These are phyloP conservation scores for Xylariaceae sp. DNA, from an alignment of 2,329 filamentous ascomycete species.

Conservation along the genomic window DNA sequence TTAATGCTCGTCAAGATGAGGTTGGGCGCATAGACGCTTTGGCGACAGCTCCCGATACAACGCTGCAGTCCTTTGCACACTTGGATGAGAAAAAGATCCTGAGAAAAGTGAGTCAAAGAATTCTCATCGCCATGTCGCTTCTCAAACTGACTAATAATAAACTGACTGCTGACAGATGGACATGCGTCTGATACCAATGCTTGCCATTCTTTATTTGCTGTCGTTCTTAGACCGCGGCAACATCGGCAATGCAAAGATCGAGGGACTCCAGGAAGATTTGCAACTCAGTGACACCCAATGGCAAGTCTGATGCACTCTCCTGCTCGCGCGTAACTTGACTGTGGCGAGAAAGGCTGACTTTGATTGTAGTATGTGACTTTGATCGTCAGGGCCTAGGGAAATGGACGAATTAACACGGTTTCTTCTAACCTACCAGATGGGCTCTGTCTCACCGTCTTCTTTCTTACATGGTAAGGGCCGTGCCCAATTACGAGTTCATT, in stretches of 20 bases:
- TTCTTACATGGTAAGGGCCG: constrained; percentile 57
- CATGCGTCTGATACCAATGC: constrained; percentile 53
- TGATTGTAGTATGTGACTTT: too few species aligned
- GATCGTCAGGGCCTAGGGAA: too few species aligned
- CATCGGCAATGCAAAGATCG: constrained; percentile 65
- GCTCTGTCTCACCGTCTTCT: constrained; percentile 67
- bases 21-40: constrained; percentile 21
- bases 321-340: too few species aligned
- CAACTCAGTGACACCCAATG: constrained; percentile 61
- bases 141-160: not conserved
- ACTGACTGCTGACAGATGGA: constrained; percentile 42
- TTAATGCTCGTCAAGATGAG: constrained; percentile 16
- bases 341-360: too few species aligned
- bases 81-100: constrained; percentile 58
- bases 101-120: constrained; percentile 43
- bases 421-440: constrained; percentile 46
- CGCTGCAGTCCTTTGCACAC: constrained; percentile 34
- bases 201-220: constrained; percentile 66
- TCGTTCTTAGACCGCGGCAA: constrained; percentile 69
- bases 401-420: too few species aligned
- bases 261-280: constrained; percentile 50
- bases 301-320: too few species aligned
- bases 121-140: not conserved
- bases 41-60: constrained; percentile 21
- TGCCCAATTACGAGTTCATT: too few species aligned